Base-by-base conservation (phyloP, 805 yeast species). In the Kluyveromyces siamensis region DNA sequence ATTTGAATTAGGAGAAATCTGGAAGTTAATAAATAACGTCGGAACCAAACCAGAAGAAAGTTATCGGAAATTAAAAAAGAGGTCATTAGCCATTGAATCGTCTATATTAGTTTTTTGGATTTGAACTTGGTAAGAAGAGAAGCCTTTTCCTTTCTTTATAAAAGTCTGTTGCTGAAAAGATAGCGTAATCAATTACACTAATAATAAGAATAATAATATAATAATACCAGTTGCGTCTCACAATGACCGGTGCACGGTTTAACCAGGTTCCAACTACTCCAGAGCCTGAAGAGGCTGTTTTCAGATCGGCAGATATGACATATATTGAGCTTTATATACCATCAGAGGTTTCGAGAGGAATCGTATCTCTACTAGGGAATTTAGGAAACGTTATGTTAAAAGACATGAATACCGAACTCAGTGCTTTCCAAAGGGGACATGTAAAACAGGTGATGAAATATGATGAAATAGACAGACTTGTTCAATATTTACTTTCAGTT, bases 301-400 rank as follows among this genome's bases (percentile, higher is more conserved):
- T 40, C 27, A 38, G 96, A 72, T 90, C 98, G 50, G 98, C 99
- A 80, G 95, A 85, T 60, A 91, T 93, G 97, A 83, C 95, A 35
- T 80, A 89, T 62, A 90, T 90, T 44, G 96, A 93, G 70, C 73
- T 93, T 56, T 93, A 88, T 66, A 80, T 93, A 48, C 91, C 98
- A 6, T 50, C 60, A 45, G 99, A 93, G 66, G 82, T 84, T 38
- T 80, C 96, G 2, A 74, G 97, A 55, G 96, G 89, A 48, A 79
- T 87, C 40, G 83, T 89, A 17, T 79, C 87, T 49, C 77, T 86
- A 35, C 73, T 93, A 16, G 99, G 99, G 2, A 89, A 87, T 52
- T 71, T 89, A 62, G 93, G 96, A 30, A 72, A 80, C 51, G 74
- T 93, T 33, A 96, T 93, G 68, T 87, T 93, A 65, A 74, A 95